Percentiles rank a stretch among this genome's conserved stretches.
These are phyloP conservation scores for Daldinia sp. DNA, from an alignment of 2,329 filamentous ascomycete genomes.

Conservation along the genomic window DNA sequence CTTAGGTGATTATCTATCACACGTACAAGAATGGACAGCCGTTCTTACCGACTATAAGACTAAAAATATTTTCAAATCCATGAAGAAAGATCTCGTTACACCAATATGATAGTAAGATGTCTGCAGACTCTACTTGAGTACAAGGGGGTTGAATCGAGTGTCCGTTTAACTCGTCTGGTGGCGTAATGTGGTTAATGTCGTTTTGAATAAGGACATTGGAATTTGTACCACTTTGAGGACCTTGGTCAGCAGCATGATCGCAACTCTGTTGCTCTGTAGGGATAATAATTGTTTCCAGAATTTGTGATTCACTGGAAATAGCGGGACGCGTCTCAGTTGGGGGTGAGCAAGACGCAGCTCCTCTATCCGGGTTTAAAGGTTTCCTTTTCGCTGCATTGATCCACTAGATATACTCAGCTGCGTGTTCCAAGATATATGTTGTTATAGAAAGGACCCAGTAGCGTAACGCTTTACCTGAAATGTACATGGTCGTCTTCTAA, in stretches of 20 bases:
- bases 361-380: not conserved
- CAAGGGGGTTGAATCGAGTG: not conserved
- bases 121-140: not conserved
- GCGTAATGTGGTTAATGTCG: not conserved
- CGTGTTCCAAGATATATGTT: not conserved
- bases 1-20: not conserved
- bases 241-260: not conserved
- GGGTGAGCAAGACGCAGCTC: not conserved
- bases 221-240: not conserved
- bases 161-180: not conserved
- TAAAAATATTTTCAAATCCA: not conserved
- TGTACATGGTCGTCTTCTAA: conserved; percentile 35
- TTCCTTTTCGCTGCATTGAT: not conserved
- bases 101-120: not conserved
- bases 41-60: not conserved
- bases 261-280: not conserved
- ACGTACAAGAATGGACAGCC: not conserved
- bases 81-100: not conserved
- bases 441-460: not conserved
- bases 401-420: not conserved
- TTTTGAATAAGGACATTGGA: not conserved
- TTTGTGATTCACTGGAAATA: not conserved
- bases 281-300: not conserved
- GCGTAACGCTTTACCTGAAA: conserved; percentile 33
- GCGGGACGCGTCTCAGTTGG: not conserved